A percentile compares a stretch with the other conserved stretches of the same genome.
Evolutionary conservation across 768 basidiomycete species (phyloP).

Genomic region (Pilatotrama ljubarskyi): DNA sequence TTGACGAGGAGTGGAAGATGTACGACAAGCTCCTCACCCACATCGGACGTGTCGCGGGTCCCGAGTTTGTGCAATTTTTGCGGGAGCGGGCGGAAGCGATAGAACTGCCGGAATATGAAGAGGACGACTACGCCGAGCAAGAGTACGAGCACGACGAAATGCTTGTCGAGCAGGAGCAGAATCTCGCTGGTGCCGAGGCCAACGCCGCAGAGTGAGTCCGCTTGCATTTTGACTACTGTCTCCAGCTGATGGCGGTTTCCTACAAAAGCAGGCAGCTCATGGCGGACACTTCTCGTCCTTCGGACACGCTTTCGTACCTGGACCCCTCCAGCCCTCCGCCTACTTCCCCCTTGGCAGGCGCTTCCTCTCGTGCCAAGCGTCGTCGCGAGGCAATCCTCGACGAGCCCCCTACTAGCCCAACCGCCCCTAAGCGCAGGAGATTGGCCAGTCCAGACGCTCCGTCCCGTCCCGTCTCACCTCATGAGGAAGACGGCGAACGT

Average conservation of each 20-base stretch:
- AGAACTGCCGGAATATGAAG: not conserved
- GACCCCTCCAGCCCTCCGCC: constrained; percentile 4
- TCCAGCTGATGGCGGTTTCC: not conserved
- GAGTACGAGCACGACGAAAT: not conserved
- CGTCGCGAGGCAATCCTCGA: not conserved
- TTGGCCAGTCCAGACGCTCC: not conserved
- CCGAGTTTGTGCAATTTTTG: not conserved
- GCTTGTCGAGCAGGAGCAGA: not conserved
- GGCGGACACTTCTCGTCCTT: not conserved
- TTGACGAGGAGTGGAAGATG: not conserved
- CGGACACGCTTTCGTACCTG: constrained; percentile 1
- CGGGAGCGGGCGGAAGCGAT: not conserved
- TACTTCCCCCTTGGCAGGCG: not conserved
- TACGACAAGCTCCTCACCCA: not conserved
- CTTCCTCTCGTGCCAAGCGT: not conserved
- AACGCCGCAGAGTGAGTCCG: not conserved
- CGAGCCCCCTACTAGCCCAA: not conserved
- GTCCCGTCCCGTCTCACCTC: not conserved
- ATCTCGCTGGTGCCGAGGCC: not conserved
- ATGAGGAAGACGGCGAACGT: no score
- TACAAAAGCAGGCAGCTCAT: not conserved
- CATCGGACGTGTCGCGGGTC: not conserved
- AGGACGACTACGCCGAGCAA: not conserved
- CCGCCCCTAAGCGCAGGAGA: not conserved
- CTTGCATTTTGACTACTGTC: not conserved